Evolutionary conservation across 2,329 filamentous ascomycete species (phyloP), one percentile per base, ranked within the genome.

Genomic region (Calonectria multiphialidica): DNA sequence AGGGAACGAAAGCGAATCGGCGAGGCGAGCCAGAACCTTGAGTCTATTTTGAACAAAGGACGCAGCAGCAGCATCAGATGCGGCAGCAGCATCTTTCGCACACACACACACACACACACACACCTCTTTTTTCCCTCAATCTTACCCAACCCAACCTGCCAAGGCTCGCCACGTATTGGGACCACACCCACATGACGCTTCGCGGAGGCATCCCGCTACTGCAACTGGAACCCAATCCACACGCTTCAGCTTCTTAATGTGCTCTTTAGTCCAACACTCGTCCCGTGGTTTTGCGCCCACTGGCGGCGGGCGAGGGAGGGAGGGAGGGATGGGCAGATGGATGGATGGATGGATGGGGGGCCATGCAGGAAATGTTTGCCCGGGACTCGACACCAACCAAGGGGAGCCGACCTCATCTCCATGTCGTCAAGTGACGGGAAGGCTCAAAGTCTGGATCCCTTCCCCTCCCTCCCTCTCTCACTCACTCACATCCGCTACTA

Each of bases 61-160:
- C 30, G 42, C 25, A 57, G 25, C 64, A 25, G 23, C 3, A 28
- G 15, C 25, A 28, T n/a, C n/a, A n/a, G n/a, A n/a, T n/a, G n/a
- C n/a, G n/a, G n/a, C n/a, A n/a, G n/a, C n/a, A n/a, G n/a, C n/a
- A n/a, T n/a, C n/a, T n/a, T n/a, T n/a, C 44, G 9, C 18, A 13
- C 16, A 18, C 44, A 10, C 10, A n/a, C 55, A 44, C 35, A 3
- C 18, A 13, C 16, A 18, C 44, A 10, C 10, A n/a, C 55, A 44
- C 35, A 3, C 35, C 25, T n/a, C 23, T 23, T 25, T 42, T 16
- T 28, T n/a, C 40, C n/a, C 44, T 37, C 35, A 57, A 57, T 66
- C 68, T 70, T 61, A 70, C 68, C 68, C 68, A 70, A 70, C 68
- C 68, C 68, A 70, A 37, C 40, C 59, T 55, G 61, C 44, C 67